Evolutionary conservation across 768 basidiomycete species (phyloP), one percentile per base, ranked within the genome.

Genomic region (Exidia glandulosa): DNA sequence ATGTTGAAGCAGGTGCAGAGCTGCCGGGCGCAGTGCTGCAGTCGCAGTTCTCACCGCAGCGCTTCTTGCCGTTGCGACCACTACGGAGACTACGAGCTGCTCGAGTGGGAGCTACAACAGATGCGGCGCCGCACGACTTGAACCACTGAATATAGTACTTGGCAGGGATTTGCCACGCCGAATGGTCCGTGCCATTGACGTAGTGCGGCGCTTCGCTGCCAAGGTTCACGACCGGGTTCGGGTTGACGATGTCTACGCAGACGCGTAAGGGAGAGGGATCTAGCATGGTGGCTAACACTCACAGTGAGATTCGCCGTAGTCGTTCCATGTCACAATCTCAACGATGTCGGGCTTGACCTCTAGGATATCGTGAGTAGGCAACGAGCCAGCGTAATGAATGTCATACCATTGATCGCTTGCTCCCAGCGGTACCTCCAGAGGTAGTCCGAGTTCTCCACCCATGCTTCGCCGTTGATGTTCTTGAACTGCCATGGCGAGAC

Each of bases 401-500:
- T 10, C 50, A 10, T 19, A 54, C 50, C 50, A 3, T 32, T 54
- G 50, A 54, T 54, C 1, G 60, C 60, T 31, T 61, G 60, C 55
- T 57, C 34, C 60, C 60, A 61, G 7, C 60, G 54, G 30, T 61
- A 61, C 34, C 57, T 57, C 56, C 56, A 61, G 25, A 61, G 55
- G 31, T 56, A 57, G 36, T 61, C 60, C 7, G 55, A 33, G 32
- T 34, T 56, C 32, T 61, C 56, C 2, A 61, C 56, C 60, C 60
- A 61, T 5, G 50, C 50, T 27, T 54, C 27, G 1, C 50, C 50
- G 41, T 57, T 37, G 32, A 61, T 56, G 29, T 61, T 50, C 60
- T 61, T 61, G 60, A 61, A 61, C 41, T 61, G 60, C 56, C 55
- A 61, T 19, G 60, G 60, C 16, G 60, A 61, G 34, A 61, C 60